A percentile compares a stretch with the other conserved stretches of the same genome.
phyloP scores from a whole-genome alignment of 495 filamentous ascomycete species.

The Hyaloscypha variabilis region DNA sequence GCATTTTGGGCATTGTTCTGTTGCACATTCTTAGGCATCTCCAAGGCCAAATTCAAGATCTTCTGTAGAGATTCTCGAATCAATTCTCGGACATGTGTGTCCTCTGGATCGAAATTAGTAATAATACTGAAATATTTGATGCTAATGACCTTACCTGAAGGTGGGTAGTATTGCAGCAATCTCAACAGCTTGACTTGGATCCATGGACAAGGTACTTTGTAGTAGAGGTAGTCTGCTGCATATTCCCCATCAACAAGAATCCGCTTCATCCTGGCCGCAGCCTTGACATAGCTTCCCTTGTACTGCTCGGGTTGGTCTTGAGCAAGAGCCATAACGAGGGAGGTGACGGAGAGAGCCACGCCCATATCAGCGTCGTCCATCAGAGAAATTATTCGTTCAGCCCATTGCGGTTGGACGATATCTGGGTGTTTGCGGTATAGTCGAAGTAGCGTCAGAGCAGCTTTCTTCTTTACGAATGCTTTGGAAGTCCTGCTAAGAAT shows the following conservation, averaged over 20 bases:
- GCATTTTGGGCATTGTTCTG: constrained; percentile 99
- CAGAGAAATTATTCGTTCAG: constrained; percentile 93
- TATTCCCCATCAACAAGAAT: constrained; percentile 89
- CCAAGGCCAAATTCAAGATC: constrained; percentile 87
- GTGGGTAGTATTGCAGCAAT: constrained; percentile 93
- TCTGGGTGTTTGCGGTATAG: constrained; percentile 91
- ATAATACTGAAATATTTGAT: not conserved
- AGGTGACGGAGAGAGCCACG: constrained; percentile 93
- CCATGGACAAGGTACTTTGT: constrained; percentile 99
- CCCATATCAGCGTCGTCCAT: constrained; percentile 98
- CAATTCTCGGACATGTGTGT: constrained; percentile 86
- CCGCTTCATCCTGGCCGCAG: constrained; percentile 83
- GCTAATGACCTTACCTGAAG: constrained; percentile 68
- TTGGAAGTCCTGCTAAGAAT: constrained; percentile 75
- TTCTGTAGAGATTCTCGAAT: constrained; percentile 90
- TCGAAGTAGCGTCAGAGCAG: constrained; percentile 91
- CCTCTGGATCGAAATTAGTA: constrained; percentile 55
- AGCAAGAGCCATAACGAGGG: constrained; percentile 91
- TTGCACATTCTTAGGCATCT: constrained; percentile 97
- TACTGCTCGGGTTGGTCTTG: constrained; percentile 94
- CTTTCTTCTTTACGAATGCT: constrained; percentile 99
- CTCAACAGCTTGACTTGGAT: constrained; percentile 93
- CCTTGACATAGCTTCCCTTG: constrained; percentile 91
- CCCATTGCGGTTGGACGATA: constrained; percentile 96
- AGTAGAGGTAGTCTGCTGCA: constrained; percentile 89